Base-by-base conservation (phyloP, 768 basidiomycete genomes). In the Auricularia sp. region DNA sequence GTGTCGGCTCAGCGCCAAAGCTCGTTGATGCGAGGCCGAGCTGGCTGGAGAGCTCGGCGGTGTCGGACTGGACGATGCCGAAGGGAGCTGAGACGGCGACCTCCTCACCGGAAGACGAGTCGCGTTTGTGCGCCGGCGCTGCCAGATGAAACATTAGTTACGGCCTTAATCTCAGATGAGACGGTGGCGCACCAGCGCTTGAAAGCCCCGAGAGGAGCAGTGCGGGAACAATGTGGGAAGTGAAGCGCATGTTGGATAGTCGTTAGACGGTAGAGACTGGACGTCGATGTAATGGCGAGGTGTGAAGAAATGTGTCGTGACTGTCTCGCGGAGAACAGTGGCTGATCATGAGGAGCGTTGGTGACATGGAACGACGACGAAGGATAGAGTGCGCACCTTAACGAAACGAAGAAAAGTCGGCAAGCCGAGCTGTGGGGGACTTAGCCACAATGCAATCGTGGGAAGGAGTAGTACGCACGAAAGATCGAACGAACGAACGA, bases 51-150 rank as follows among this genome's bases (percentile, higher is more conserved):
- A 73, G 73, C 62, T 73, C 75, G 34, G 73, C 69, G 39, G 75
- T 74, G 63, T 79, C 78, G n/a, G 82, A 79, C 58, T 79, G 71
- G 51, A 75, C 72, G 64, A 77, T 76, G 61, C 82, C 81, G 67
- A 81, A 72, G 34, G 81, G 79, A 16, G 81, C 79, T 64, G 82
- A 81, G 59, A 83, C 80, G 62, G 79, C 77, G 47, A 70, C 68
- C 63, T 76, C 76, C 16, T 66, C 51, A 14, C 72, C 72, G 63
- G 67, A 66, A 5, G 62, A 67, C 37, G 62, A 63, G 39, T 63
- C 65, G 39, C 47, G 64, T 24, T 39, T 64, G 14, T 3, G 37
- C 34, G 11, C 42, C 39, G 56, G 37, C n/a, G 65, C 62, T 24
- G 65, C 62, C 45, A 54, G 13, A 54, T 18, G 29, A 14, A 63